Percentiles rank a stretch among this genome's conserved stretches.
Evolutionary conservation across 345 rosid species (phyloP).

Genomic region (Moringa oleifera): DNA sequence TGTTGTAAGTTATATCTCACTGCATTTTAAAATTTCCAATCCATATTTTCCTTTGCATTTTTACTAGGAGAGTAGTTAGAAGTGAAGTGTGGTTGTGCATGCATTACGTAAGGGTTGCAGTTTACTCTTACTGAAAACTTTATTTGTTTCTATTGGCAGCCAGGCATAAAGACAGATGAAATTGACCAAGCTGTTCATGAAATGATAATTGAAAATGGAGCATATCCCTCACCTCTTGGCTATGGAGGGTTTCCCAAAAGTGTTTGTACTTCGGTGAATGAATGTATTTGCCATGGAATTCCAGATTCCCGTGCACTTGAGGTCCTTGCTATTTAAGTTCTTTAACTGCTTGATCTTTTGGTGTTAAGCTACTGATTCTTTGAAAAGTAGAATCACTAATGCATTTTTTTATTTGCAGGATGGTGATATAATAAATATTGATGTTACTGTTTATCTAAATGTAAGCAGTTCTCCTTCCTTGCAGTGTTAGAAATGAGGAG

Average conservation of each 20-base stretch:
- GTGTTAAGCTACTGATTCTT: constrained; percentile 1
- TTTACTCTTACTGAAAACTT: not conserved
- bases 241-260: constrained; percentile 97
- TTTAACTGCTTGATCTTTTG: not conserved
- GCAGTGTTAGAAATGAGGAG: not conserved
- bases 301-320: constrained; percentile 86
- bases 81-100: not conserved
- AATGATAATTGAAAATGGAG: constrained; percentile 90
- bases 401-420: constrained; percentile 47
- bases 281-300: constrained; percentile 97
- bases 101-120: not conserved
- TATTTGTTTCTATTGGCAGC: constrained; percentile 40
- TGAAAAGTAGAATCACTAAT: not conserved
- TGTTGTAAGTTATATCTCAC: not conserved
- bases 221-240: constrained; percentile 96
- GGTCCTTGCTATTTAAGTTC: constrained; percentile 31
- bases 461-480: constrained; percentile 35
- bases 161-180: constrained; percentile 83
- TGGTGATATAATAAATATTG: constrained; percentile 91
- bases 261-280: constrained; percentile 94
- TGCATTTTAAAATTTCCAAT: not conserved
- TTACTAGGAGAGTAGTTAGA: not conserved
- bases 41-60: not conserved
- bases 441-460: constrained; percentile 80
- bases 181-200: constrained; percentile 89